Conservation (phyloP, 2,329 filamentous ascomycete genomes). For the Colletotrichum trifolii region DNA sequence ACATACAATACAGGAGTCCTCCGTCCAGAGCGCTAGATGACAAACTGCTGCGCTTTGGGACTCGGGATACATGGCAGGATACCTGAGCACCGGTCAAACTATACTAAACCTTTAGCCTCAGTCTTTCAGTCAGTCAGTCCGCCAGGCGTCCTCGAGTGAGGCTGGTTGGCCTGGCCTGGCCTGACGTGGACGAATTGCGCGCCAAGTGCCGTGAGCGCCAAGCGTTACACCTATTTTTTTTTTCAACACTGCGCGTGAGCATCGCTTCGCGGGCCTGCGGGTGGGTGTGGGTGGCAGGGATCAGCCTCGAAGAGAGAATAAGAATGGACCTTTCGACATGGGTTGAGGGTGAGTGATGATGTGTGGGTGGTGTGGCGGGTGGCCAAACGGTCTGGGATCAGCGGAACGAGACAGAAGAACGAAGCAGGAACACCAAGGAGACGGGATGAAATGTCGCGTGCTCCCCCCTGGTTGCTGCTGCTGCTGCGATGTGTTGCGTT, state of each 20-base stretch:
- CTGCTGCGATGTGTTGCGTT: not conserved
- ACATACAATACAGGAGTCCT: not conserved
- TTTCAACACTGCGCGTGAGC: not conserved
- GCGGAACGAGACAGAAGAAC: conserved; percentile 2
- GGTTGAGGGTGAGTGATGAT: conserved; percentile 3
- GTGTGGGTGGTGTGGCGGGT: conserved; percentile 1
- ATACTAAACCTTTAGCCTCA: not conserved
- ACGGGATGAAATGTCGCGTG: conserved; percentile 32
- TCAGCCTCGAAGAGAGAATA: not conserved
- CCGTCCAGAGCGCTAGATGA: not conserved
- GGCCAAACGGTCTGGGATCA: conserved; percentile 11
- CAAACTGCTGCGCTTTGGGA: too few relatives aligned
- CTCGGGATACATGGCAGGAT: too few relatives aligned
- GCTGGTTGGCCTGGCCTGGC: conserved; percentile 2
- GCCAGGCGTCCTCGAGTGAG: not conserved
- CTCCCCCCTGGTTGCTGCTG: conserved; percentile 4
- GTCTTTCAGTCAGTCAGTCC: not conserved
- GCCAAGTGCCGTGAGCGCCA: conserved; percentile 31
- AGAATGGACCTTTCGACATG: too few relatives aligned
- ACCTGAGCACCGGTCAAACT: too few relatives aligned
- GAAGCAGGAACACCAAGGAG: conserved; percentile 16
- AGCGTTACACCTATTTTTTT: conserved; percentile 21
- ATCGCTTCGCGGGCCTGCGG: not conserved
- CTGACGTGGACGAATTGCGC: conserved; percentile 34
- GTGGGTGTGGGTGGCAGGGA: not conserved